A percentile compares a stretch with the other conserved stretches of the same genome.
phyloP scores from a whole-genome alignment of 257 asterid genomes.

The Solanum stenotomum region DNA sequence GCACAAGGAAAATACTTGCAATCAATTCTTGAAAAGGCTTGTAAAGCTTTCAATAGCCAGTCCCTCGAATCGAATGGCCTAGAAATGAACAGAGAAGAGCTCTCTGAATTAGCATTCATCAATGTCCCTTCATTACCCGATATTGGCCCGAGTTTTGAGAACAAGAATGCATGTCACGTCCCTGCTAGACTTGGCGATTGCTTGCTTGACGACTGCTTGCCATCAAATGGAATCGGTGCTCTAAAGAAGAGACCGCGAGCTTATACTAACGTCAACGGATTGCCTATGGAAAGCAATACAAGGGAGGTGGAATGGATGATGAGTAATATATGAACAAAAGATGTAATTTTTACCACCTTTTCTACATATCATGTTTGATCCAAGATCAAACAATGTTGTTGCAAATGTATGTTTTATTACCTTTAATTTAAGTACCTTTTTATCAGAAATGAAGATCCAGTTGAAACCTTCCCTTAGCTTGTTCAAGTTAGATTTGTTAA shows the following conservation, averaged over 20 bases:
- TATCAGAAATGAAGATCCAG: background rate
- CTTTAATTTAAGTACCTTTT: background rate
- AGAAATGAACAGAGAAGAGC: slow-evolving; percentile 58
- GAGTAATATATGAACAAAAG: slow-evolving; percentile 30
- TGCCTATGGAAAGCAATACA: slow-evolving; percentile 31
- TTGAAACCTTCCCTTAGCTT: too few species aligned
- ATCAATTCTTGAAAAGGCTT: slow-evolving; percentile 34
- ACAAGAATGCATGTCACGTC: slow-evolving; percentile 13
- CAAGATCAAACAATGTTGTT: background rate
- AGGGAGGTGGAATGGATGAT: slow-evolving; percentile 64
- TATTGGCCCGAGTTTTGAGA: slow-evolving; percentile 11
- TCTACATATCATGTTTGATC: slow-evolving; percentile 1
- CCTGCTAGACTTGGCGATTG: slow-evolving; percentile 54
- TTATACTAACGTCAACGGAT: slow-evolving; percentile 21
- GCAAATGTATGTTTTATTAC: slow-evolving; percentile 21
- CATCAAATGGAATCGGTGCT: slow-evolving; percentile 32
- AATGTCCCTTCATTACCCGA: slow-evolving; percentile 22
- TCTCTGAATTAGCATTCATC: slow-evolving; percentile 48
- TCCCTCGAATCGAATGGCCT: slow-evolving; percentile 25
- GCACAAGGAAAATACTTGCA: slow-evolving; percentile 37
- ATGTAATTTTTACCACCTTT: background rate
- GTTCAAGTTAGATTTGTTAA: too few species aligned
- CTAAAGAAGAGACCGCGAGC: slow-evolving; percentile 54
- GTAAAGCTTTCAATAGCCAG: slow-evolving; percentile 1
- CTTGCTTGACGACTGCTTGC: slow-evolving; percentile 33